Percentiles rank a stretch among this genome's conserved stretches.
phyloP scores from a whole-genome alignment of 208 protist species.

The Crithidia expoeki region DNA sequence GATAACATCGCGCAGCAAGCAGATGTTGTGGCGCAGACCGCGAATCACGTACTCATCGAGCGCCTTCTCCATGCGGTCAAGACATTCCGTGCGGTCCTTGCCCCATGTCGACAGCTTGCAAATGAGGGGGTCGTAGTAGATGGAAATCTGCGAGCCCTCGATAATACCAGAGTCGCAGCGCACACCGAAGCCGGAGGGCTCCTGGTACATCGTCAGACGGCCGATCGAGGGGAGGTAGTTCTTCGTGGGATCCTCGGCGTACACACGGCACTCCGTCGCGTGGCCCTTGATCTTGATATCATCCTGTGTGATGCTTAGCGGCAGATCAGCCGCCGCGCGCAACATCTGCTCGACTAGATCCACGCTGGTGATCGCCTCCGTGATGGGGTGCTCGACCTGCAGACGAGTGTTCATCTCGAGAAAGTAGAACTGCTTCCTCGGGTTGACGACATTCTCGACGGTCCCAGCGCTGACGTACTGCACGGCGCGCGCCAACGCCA shows the following conservation, averaged over 20 bases:
- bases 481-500: constrained; percentile 84
- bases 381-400: constrained; percentile 97
- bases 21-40: constrained; percentile 93
- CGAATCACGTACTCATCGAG: constrained; percentile 91
- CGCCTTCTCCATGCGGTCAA: constrained; percentile 67
- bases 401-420: constrained; percentile 99
- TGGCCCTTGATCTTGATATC: constrained; percentile 84
- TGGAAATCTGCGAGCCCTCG: constrained; percentile 80
- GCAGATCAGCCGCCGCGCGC: constrained; percentile 63
- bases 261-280: constrained; percentile 95
- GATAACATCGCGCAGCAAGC: constrained; percentile 61
- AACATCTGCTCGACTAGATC: constrained; percentile 97
- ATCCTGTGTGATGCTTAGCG: constrained; percentile 80
- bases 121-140: constrained; percentile 98
- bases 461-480: constrained; percentile 96
- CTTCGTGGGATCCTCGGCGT: constrained; percentile 94
- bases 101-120: constrained; percentile 96
- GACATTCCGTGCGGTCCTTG: constrained; percentile 65
- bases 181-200: constrained; percentile 40
- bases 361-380: constrained; percentile 91
- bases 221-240: constrained; percentile 89
- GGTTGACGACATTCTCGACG: constrained; percentile 98
- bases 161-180: constrained; percentile 89
- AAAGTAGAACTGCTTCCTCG: constrained; percentile 96
- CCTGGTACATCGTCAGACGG: constrained; percentile 34